Conservation (phyloP, 208 protist genomes). For the Angomonas desouzai region DNA sequence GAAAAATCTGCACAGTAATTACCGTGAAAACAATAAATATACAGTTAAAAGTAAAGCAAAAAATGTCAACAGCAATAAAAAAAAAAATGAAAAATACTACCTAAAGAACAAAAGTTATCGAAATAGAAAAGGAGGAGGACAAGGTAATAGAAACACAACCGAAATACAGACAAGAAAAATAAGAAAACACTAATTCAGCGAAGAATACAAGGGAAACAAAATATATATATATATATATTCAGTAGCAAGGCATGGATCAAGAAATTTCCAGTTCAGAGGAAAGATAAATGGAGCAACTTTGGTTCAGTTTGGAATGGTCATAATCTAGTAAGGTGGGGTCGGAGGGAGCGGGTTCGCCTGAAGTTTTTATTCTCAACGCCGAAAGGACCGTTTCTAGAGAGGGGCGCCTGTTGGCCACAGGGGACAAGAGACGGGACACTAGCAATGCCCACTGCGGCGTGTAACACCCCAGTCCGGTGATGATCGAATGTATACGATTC, state of each 20-base stretch:
- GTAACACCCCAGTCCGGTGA: neutral
- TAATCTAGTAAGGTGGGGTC: neutral
- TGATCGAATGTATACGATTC: neutral
- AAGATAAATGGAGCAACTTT: slow-evolving; percentile 1
- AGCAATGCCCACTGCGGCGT: neutral
- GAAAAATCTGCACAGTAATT: too few species aligned
- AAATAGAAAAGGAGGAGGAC: too few species aligned
- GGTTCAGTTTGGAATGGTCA: neutral
- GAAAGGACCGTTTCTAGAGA: neutral
- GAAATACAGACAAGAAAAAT: too few species aligned
- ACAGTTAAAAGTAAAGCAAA: too few species aligned
- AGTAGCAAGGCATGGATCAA: slow-evolving; percentile 8
- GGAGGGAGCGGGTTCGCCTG: neutral
- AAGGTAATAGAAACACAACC: too few species aligned
- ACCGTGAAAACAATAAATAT: too few species aligned
- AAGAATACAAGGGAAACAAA: neutral
- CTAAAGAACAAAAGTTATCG: too few species aligned
- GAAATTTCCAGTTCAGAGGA: neutral
- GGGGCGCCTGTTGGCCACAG: neutral
- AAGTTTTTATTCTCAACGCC: neutral
- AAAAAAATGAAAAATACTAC: too few species aligned
- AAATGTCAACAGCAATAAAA: too few species aligned
- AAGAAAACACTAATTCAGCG: slow-evolving; percentile 1
- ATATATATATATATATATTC: slow-evolving; percentile 13
- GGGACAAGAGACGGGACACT: neutral